Base-by-base conservation (phyloP, 345 rosid genomes). In the Raphanus raphanistrum region DNA sequence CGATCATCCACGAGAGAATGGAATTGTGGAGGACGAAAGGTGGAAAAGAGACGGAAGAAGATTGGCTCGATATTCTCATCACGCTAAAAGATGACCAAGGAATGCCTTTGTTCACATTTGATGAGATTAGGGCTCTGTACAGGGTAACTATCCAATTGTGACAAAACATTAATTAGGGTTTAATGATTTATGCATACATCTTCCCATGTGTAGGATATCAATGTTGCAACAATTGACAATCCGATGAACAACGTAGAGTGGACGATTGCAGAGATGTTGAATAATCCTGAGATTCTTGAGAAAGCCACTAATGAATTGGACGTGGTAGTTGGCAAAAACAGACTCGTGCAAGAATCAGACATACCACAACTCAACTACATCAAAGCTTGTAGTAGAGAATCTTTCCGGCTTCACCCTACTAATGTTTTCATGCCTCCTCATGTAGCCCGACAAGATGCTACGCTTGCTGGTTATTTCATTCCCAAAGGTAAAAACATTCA, bases 331-430 rank as follows among this genome's bases (percentile, higher is more conserved):
- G 90, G 90, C 1, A 83, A 70, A 27, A 83, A 87, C 1, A 78
- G 86, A 32, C 74, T 85, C 4, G 88, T 87, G 13, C 80, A 85
- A 76, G 88, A 85, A 82, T 85, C 90, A 3, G 88, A 85, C 33
- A 62, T 87, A 16, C 41, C 82, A 1, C 58, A 75, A 0, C 83
- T 87, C 17, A 83, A 80, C 65, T 85, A 83, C 38, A 25, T 87
- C 8, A 87, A 85, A 48, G 84, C 90, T 5, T 85, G 88, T 32
- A 70, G 80, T 3, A 85, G 81, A 73, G 90, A 85, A 70, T 80
- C 84, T 0, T 87, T 78, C 21, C 68, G 90, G 60, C 81, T 84
- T 7, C 90, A 87, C 68, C 90, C 90, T 0, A 9, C 43, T 1
- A 8, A 80, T 2, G 66, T 70, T 63, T 81, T 1, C 84, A 80